Conservation (phyloP, 306 rosid genomes). For the Casuarina cunninghamiana region DNA sequence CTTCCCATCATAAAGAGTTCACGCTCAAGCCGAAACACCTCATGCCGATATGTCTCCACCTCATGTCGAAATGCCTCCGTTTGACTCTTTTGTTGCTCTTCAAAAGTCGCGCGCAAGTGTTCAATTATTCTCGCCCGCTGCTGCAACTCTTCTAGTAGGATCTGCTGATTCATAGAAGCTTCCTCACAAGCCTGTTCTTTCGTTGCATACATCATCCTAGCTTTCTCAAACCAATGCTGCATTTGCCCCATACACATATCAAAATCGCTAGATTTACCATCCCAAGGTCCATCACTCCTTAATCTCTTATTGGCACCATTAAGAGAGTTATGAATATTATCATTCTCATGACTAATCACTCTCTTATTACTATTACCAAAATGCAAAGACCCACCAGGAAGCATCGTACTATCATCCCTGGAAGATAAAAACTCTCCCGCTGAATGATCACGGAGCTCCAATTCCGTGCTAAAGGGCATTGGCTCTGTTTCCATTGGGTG, state of each 20-base stretch:
- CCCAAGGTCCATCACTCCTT: slow-evolving; percentile 66
- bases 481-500: slow-evolving; percentile 55
- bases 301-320: slow-evolving; percentile 63
- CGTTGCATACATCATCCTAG: slow-evolving; percentile 53
- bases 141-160: slow-evolving; percentile 63
- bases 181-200: slow-evolving; percentile 66
- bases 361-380: slow-evolving; percentile 79
- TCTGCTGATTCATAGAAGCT: slow-evolving; percentile 47
- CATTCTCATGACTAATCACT: slow-evolving; percentile 53
- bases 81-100: slow-evolving; percentile 69
- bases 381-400: slow-evolving; percentile 47
- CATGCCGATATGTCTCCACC: not conserved
- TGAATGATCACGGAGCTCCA: slow-evolving; percentile 61
- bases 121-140: slow-evolving; percentile 56
- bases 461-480: slow-evolving; percentile 56
- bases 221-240: slow-evolving; percentile 62
- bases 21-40: slow-evolving; percentile 58
- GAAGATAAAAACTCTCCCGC: slow-evolving; percentile 59
- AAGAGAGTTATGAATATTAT: slow-evolving; percentile 46
- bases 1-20: slow-evolving; percentile 72
- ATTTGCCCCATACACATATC: slow-evolving; percentile 62
- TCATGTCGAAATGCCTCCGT: slow-evolving; percentile 62
- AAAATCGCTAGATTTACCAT: slow-evolving; percentile 50
- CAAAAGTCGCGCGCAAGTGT: slow-evolving; percentile 57
- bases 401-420: slow-evolving; percentile 65